Conservation (phyloP, 441 rosid species). For the Euphorbia celastroides region DNA sequence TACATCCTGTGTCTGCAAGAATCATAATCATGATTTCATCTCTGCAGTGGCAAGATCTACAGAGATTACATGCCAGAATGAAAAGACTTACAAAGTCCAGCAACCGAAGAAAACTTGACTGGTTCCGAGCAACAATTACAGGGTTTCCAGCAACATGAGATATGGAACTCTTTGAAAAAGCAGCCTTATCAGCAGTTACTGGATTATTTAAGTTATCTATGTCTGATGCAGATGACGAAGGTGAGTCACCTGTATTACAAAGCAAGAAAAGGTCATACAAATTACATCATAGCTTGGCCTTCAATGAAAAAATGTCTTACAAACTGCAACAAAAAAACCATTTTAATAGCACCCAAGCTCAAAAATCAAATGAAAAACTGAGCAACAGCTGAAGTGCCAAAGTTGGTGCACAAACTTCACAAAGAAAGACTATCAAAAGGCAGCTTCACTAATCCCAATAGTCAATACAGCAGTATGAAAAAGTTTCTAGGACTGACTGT, state of each 20-base stretch:
- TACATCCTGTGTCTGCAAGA: slow-evolving; percentile 65
- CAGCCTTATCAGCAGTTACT: slow-evolving; percentile 43
- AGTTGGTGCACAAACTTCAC: not conserved
- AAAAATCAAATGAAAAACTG: not conserved
- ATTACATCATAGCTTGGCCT: not conserved
- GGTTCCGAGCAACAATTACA: slow-evolving; percentile 40
- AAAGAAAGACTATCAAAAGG: not conserved
- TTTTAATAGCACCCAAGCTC: not conserved
- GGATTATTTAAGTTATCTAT: slow-evolving; percentile 65
- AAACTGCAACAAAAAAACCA: too few relatives aligned
- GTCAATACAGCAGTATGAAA: not conserved
- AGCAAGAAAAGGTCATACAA: not conserved
- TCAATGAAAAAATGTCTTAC: not conserved
- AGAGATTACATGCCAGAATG: slow-evolving; percentile 4
- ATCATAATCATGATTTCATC: slow-evolving; percentile 22
- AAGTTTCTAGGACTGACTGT: too few relatives aligned
- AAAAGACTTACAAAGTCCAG: slow-evolving; percentile 69
- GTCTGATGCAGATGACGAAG: slow-evolving; percentile 92
- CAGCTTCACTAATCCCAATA: not conserved
- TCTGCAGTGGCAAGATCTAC: not conserved
- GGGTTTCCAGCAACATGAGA: slow-evolving; percentile 48
- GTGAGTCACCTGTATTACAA: slow-evolving; percentile 70
- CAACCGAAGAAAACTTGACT: slow-evolving; percentile 40
- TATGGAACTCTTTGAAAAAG: slow-evolving; percentile 39
- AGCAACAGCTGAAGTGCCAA: not conserved